These are phyloP conservation scores for Cutaneotrichosporon cutaneum DNA, from an alignment of 1,284 basidiomycete genomes.

Conservation along the genomic window DNA sequence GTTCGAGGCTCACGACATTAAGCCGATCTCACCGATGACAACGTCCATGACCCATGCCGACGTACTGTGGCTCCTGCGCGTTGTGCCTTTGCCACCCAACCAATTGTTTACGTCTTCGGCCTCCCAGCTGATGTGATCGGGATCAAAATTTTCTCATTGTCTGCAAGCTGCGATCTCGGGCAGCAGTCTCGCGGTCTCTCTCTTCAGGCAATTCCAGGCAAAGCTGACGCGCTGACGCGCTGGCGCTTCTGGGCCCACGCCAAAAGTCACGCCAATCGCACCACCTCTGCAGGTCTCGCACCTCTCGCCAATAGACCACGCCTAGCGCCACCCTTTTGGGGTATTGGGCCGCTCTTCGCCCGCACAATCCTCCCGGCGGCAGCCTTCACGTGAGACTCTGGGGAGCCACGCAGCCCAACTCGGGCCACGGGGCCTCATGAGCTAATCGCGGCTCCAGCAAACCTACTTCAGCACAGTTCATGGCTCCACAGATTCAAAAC, in stretches of 20 bases:
- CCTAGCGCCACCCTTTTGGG: not conserved
- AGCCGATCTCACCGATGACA: not conserved
- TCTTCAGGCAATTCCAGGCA: no score
- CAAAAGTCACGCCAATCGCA: not conserved
- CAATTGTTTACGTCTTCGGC: slow-evolving; percentile 1
- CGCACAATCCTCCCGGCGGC: not conserved
- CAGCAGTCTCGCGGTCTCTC: no score
- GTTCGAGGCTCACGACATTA: not conserved
- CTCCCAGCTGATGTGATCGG: not conserved
- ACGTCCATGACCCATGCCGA: not conserved
- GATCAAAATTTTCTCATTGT: slow-evolving; percentile 3
- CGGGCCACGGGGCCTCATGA: not conserved
- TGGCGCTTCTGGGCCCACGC: no score
- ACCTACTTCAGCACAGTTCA: not conserved
- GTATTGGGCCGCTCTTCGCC: not conserved
- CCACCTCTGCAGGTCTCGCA: not conserved
- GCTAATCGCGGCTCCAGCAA: not conserved
- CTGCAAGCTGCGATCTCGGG: no score
- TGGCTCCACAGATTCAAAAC: not conserved
- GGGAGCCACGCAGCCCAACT: not conserved
- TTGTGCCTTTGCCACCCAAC: not conserved
- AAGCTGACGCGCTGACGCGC: not conserved
- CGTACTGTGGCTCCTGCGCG: not conserved
- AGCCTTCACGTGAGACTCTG: slow-evolving; percentile 2
- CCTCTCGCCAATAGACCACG: not conserved